phyloP scores from a whole-genome alignment of 2,329 filamentous ascomycete species.

The Paramyrothecium sp. region DNA sequence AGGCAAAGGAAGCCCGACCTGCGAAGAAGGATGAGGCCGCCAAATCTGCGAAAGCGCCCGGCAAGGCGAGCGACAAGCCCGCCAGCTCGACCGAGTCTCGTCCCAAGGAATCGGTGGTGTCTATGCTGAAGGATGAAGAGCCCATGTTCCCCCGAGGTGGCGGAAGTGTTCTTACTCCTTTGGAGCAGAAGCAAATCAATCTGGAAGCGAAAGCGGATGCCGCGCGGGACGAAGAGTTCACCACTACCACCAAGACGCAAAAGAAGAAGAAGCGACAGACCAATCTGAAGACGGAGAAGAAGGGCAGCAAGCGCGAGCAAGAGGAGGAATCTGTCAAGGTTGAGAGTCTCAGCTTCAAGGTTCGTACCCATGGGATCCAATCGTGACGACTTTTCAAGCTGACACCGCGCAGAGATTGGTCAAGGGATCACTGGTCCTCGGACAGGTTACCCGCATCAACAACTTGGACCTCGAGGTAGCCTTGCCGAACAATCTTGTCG shows the following conservation, averaged over 20 bases:
- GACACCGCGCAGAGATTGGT: slow-evolving; percentile 64
- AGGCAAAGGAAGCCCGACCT: slow-evolving; percentile 42
- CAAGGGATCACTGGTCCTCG: slow-evolving; percentile 83
- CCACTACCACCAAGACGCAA: slow-evolving; percentile 41
- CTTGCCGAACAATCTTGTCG: slow-evolving; percentile 88
- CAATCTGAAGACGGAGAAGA: slow-evolving; percentile 51
- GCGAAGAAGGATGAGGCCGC: slow-evolving; percentile 40
- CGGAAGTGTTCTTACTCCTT: slow-evolving; percentile 82
- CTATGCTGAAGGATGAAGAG: slow-evolving; percentile 71
- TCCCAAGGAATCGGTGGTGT: slow-evolving; percentile 35
- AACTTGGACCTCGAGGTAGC: slow-evolving; percentile 75
- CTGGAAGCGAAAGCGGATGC: slow-evolving; percentile 91
- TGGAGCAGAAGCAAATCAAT: slow-evolving; percentile 96
- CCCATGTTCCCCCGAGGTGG: slow-evolving; percentile 90
- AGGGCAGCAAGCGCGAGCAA: slow-evolving; percentile 39
- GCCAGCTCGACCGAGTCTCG: slow-evolving; percentile 23
- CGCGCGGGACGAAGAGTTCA: slow-evolving; percentile 76
- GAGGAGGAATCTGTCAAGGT: slow-evolving; percentile 65
- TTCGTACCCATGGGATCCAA: slow-evolving; percentile 32
- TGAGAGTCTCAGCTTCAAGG: slow-evolving; percentile 88
- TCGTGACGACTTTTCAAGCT: slow-evolving; percentile 14
- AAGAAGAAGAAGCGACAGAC: slow-evolving; percentile 58
- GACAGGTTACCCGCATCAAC: slow-evolving; percentile 80
- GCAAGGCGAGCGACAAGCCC: slow-evolving; percentile 28
- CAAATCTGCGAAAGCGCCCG: slow-evolving; percentile 25